A percentile compares a stretch with the other conserved stretches of the same genome.
Conservation (phyloP, 1,284 basidiomycete genomes). For the Malassezia cuniculi region DNA sequence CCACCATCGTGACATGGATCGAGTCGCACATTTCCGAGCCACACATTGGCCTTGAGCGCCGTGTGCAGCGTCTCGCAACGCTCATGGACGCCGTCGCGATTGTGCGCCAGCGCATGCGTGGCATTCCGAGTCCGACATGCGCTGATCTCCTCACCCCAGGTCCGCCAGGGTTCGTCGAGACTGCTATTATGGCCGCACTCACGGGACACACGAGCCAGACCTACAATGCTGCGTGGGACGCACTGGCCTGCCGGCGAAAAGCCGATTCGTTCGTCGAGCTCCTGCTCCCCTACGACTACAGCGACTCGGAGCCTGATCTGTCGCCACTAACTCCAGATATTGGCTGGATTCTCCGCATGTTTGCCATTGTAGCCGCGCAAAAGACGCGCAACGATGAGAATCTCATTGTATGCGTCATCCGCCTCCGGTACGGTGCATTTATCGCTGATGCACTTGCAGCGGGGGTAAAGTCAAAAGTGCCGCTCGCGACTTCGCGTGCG, state of each 20-base stretch:
- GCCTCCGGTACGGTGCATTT: no score
- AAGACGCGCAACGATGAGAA: no score
- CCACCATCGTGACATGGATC: constrained; percentile 21
- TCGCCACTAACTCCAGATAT: constrained; percentile 38
- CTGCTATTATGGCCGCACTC: constrained; percentile 30
- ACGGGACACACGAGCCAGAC: constrained; percentile 28
- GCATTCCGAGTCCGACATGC: no score
- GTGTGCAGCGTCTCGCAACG: constrained; percentile 27
- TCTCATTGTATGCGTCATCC: no score
- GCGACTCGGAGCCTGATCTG: no score
- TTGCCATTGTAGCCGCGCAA: no score
- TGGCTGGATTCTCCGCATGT: constrained; percentile 38
- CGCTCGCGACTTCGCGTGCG: constrained; percentile 1
- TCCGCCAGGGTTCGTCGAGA: constrained; percentile 32
- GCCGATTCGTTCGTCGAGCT: no score
- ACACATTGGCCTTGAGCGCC: constrained; percentile 26
- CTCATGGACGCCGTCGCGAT: constrained; percentile 38
- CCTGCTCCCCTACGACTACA: no score
- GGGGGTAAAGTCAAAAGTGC: no score
- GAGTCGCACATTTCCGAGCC: constrained; percentile 36
- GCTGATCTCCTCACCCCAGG: constrained; percentile 1
- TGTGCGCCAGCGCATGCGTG: constrained; percentile 34
- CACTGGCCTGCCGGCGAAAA: no score
- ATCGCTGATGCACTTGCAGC: constrained; percentile 34
- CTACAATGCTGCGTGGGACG: constrained; percentile 37